Evolutionary conservation across 768 basidiomycete genomes (phyloP).

Genomic region (Mrakia hoshinonis): DNA sequence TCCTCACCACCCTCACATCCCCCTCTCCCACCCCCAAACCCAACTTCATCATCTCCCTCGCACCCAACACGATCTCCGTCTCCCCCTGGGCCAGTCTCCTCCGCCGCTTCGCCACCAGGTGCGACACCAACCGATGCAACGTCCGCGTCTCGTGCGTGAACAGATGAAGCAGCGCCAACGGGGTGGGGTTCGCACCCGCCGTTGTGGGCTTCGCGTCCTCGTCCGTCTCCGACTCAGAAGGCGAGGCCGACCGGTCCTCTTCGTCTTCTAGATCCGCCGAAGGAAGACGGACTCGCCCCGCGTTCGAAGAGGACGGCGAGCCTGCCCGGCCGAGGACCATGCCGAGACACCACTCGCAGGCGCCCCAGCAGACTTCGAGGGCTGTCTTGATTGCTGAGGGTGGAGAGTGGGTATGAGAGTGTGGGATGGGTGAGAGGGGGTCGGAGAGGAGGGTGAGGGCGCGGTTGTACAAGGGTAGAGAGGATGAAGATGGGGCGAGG

Average conservation of each 20-base stretch:
- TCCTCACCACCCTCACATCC: background rate
- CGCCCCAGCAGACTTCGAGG: background rate
- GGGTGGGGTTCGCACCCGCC: background rate
- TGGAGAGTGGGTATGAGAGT: background rate
- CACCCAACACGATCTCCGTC: background rate
- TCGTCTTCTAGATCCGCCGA: background rate
- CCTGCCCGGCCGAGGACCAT: background rate
- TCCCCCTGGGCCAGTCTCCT: background rate
- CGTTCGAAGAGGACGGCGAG: background rate
- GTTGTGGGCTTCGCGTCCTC: background rate
- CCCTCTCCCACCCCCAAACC: background rate
- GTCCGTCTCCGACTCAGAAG: background rate
- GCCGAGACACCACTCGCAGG: conserved; percentile 7
- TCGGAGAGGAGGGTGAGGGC: background rate
- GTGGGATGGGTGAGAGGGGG: background rate
- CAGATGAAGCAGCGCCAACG: background rate
- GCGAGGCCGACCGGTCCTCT: background rate
- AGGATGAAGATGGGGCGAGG: conserved; percentile 1
- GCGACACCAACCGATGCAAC: background rate
- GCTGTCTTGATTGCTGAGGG: background rate
- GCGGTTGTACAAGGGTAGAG: background rate
- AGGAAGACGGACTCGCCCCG: background rate
- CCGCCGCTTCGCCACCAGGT: background rate
- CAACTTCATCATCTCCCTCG: background rate
- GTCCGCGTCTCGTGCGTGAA: background rate